Evolutionary conservation across 108 stramenopile genomes (phyloP).

Genomic region (Skeletonema marinoi): DNA sequence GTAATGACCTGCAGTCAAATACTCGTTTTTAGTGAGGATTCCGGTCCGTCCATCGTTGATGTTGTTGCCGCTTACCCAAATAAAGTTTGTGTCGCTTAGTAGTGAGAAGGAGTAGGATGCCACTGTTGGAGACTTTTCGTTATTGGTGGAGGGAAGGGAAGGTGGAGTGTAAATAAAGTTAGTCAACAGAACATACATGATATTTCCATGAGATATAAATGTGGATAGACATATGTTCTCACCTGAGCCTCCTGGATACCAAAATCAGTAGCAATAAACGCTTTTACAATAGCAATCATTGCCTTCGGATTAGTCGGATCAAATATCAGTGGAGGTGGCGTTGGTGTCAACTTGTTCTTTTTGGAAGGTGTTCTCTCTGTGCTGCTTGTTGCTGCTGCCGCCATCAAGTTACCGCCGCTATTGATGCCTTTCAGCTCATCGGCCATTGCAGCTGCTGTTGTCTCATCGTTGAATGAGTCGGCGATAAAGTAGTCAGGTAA

Average conservation of each 20-base stretch:
- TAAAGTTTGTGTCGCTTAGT: conserved; percentile 28
- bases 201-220: not conserved
- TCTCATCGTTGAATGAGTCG: not conserved
- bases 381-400: not conserved
- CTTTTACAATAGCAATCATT: conserved; percentile 18
- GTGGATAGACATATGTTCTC: not conserved
- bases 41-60: conserved; percentile 34
- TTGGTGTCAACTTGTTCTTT: not conserved
- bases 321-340: conserved; percentile 5
- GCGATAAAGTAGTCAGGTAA: not conserved
- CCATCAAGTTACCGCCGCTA: not conserved
- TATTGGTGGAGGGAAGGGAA: not conserved
- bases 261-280: conserved; percentile 29
- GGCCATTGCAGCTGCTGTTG: not conserved
- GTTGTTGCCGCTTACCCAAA: conserved; percentile 44
- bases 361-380: too few relatives aligned
- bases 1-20: conserved; percentile 58
- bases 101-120: conserved; percentile 25
- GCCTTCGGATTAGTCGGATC: conserved; percentile 21
- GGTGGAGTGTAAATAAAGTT: not conserved
- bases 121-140: not conserved
- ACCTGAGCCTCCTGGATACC: conserved; percentile 17
- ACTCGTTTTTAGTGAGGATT: conserved; percentile 47
- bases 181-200: not conserved
- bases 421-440: not conserved